Percentiles rank a stretch among this genome's conserved stretches.
These are phyloP conservation scores for Papiliotrema nemorosa DNA, from an alignment of 1,284 basidiomycete species.

Conservation along the genomic window DNA sequence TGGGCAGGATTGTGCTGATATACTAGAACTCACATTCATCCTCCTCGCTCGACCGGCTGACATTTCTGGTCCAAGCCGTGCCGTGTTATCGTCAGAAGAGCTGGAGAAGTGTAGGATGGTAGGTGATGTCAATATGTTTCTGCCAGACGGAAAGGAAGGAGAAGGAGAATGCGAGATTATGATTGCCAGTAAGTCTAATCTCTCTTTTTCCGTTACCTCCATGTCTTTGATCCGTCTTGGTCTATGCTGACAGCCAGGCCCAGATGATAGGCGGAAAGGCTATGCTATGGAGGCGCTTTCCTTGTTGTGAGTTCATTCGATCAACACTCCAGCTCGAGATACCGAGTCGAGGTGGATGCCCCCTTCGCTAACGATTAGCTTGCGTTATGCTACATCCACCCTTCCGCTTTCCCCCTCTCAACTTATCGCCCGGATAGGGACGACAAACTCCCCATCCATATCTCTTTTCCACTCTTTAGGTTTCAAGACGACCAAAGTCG, in stretches of 20 bases:
- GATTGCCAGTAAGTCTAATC: constrained; percentile 63
- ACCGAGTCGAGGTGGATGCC: neutral
- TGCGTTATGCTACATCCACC: constrained; percentile 36
- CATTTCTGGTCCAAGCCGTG: constrained; percentile 6
- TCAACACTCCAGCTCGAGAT: neutral
- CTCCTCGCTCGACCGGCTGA: constrained; percentile 57
- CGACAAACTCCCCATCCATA: constrained; percentile 57
- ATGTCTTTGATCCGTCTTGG: too few relatives aligned
- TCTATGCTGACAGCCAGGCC: neutral
- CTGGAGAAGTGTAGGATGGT: constrained; percentile 65
- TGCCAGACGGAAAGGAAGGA: constrained; percentile 59
- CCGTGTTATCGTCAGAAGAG: constrained; percentile 31
- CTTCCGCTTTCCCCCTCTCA: constrained; percentile 22
- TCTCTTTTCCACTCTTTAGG: constrained; percentile 65
- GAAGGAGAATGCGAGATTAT: constrained; percentile 73
- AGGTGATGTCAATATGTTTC: constrained; percentile 89
- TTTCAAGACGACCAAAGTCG: constrained; percentile 61
- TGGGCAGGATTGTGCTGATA: neutral
- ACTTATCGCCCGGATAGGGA: constrained; percentile 59
- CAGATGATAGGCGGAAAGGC: constrained; percentile 56
- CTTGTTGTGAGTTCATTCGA: constrained; percentile 53
- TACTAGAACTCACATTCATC: constrained; percentile 82
- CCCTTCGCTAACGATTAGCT: constrained; percentile 36
- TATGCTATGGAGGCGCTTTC: constrained; percentile 63
- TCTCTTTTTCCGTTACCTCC: neutral